These are phyloP conservation scores for Parascedosporium putredinis DNA, from an alignment of 2,329 filamentous ascomycete species.

Conservation along the genomic window DNA sequence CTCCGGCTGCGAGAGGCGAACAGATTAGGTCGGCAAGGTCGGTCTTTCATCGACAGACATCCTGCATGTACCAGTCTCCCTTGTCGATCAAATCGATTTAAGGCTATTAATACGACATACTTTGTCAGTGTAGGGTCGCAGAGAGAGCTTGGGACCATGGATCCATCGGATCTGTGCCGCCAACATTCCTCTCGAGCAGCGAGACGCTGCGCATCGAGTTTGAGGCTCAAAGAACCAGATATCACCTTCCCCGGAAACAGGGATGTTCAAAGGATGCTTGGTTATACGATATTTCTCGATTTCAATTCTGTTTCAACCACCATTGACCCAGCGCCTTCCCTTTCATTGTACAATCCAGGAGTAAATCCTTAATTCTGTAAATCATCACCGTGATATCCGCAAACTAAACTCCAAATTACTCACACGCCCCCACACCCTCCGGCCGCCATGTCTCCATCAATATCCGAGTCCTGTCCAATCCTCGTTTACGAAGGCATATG, in stretches of 20 bases:
- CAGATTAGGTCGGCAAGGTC: too few species aligned
- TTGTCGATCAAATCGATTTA: background rate
- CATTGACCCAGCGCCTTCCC: background rate
- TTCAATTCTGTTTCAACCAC: background rate
- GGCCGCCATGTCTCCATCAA: background rate
- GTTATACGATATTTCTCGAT: background rate
- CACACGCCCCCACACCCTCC: background rate
- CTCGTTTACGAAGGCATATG: slow-evolving; percentile 48
- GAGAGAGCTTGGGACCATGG: too few species aligned
- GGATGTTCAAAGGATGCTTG: background rate
- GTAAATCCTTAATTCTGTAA: background rate
- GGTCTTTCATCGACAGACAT: background rate
- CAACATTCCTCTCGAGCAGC: too few species aligned
- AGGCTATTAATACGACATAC: too few species aligned
- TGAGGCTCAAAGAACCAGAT: too few species aligned
- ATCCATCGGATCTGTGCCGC: too few species aligned
- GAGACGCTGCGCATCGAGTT: too few species aligned
- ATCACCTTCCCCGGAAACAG: background rate
- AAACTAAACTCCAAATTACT: background rate
- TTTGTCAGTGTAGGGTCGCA: too few species aligned
- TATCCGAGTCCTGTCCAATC: background rate
- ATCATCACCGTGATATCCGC: background rate
- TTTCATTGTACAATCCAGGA: background rate
- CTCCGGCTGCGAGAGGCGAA: too few species aligned
- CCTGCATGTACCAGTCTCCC: background rate